Percentiles rank a stretch among this genome's conserved stretches.
Evolutionary conservation across 805 yeast genomes (phyloP).

Genomic region (Schizosaccharomyces lindneri): DNA sequence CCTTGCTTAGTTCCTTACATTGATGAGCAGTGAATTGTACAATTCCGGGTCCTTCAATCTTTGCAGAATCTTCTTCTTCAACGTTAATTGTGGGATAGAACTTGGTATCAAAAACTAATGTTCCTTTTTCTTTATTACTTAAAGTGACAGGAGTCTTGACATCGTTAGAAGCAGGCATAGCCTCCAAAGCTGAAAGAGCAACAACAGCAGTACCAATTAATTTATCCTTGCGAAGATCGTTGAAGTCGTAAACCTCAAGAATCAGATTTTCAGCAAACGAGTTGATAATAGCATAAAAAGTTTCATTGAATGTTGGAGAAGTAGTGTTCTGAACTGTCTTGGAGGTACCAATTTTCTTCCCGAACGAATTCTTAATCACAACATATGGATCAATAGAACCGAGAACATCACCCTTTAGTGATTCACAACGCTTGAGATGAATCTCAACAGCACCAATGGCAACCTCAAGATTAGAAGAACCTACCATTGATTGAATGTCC

Average conservation of each 20-base stretch:
- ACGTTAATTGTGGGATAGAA: constrained; percentile 56
- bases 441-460: constrained; percentile 71
- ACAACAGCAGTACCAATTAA: constrained; percentile 40
- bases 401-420: constrained; percentile 38
- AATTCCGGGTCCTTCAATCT: constrained; percentile 86
- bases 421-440: constrained; percentile 38
- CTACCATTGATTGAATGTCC: constrained; percentile 69
- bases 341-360: constrained; percentile 36
- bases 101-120: constrained; percentile 39
- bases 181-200: not conserved
- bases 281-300: constrained; percentile 38
- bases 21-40: constrained; percentile 39
- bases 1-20: constrained; percentile 24
- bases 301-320: constrained; percentile 69
- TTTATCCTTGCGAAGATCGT: constrained; percentile 55
- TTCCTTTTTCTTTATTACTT: constrained; percentile 68
- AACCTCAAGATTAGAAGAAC: constrained; percentile 55
- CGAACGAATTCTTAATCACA: constrained; percentile 25
- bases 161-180: constrained; percentile 16
- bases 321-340: constrained; percentile 39
- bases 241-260: constrained; percentile 48
- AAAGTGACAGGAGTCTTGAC: constrained; percentile 36
- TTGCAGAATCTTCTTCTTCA: constrained; percentile 65
- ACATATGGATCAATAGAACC: constrained; percentile 81
- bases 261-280: constrained; percentile 64